These are phyloP conservation scores for Cydonia oblonga DNA, from an alignment of 331 rosid genomes.

Conservation along the genomic window DNA sequence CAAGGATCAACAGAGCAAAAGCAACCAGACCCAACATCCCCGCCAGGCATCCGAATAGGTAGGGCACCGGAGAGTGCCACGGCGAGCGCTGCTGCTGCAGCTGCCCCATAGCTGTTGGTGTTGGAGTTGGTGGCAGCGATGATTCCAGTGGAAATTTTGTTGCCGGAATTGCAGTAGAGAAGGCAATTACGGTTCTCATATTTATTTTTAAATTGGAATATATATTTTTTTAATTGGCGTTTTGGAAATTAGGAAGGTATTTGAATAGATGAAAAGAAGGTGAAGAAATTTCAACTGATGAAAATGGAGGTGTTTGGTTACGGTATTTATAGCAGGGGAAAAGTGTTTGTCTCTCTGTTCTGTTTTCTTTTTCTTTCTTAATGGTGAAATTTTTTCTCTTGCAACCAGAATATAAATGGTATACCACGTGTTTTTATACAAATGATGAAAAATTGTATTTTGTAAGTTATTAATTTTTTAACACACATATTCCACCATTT, in stretches of 20 bases:
- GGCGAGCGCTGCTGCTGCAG: slow-evolving; percentile 20
- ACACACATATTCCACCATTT: too few relatives aligned
- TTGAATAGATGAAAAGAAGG: background rate
- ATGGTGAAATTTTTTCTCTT: too few relatives aligned
- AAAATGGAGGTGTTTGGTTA: background rate
- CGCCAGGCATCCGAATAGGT: slow-evolving; percentile 54
- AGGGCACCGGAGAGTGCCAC: slow-evolving; percentile 87
- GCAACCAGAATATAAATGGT: too few relatives aligned
- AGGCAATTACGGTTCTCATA: slow-evolving; percentile 39
- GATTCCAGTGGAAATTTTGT: background rate
- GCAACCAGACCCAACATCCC: slow-evolving; percentile 50
- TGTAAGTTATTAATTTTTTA: too few relatives aligned
- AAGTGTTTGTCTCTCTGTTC: background rate
- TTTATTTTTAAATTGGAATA: too few relatives aligned
- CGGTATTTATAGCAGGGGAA: slow-evolving; percentile 32
- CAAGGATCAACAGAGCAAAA: slow-evolving; percentile 49
- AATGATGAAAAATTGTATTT: too few relatives aligned
- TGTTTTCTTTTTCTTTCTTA: too few relatives aligned
- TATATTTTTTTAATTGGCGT: background rate
- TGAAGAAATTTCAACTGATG: slow-evolving; percentile 18
- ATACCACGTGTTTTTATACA: too few relatives aligned
- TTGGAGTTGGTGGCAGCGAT: slow-evolving; percentile 1
- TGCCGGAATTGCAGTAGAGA: slow-evolving; percentile 6
- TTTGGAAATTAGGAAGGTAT: background rate
- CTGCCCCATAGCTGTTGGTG: background rate